Base-by-base conservation (phyloP, 148 eudicot genomes). In the Camellia sinensis region DNA sequence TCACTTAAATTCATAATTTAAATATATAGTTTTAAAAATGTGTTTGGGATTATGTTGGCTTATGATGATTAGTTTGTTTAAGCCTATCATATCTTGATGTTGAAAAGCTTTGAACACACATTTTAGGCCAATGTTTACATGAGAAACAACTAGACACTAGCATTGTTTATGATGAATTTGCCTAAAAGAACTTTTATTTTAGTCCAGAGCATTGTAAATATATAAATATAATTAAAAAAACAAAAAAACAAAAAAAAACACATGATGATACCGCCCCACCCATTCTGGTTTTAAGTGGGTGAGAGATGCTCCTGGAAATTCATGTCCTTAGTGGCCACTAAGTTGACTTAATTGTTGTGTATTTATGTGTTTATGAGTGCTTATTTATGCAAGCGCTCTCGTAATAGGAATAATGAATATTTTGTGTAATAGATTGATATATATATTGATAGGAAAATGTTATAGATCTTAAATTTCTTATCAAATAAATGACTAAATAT, bases 251-350 rank as follows among this genome's bases (percentile, higher is more conserved):
- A 60, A 9, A 12, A 29, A 52, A 14, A 9, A 21, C 3, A 3
- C 37, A 46, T 6, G n/a, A 1, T 41, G 72, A 41, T 72, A 52
- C 75, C 43, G 75, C 77, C 77, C 77, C 77, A 52, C 75, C 53
- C 61, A 72, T 72, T 53, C 8, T 29, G 41, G 43, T 0, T 71
- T 45, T 1, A 19, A 29, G 46, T 12, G 40, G 41, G 3, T 8
- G 12, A 29, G 52, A 45, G 52, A 44, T 45, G 37, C 10, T 21
- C 40, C 7, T 4, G 11, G 4, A 8, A 48, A 9, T 21, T 73
- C 62, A 22, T 18, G 61, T 53, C 9, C 29, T 13, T 72, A 50
- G 17, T 53, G 72, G 52, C 21, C 72, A 68, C 72, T 44, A 14
- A 41, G 52, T 68, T 68, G 72, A 44, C 52, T 44, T 19, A 63